Evolutionary conservation across 306 rosid genomes (phyloP).

Genomic region (Cicer arietinum): DNA sequence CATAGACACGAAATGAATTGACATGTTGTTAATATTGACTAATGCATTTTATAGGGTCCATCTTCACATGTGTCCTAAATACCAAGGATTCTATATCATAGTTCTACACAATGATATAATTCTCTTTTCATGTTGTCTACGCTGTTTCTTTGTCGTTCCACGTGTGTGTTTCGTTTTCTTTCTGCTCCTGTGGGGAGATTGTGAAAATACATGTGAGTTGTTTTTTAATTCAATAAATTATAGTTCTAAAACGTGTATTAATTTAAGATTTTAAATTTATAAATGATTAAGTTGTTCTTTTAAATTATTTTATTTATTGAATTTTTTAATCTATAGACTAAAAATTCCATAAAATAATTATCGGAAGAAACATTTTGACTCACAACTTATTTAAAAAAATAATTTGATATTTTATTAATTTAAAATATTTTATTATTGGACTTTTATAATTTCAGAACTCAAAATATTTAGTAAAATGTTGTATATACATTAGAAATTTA

Average conservation of each 20-base stretch:
- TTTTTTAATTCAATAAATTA: not conserved
- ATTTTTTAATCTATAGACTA: no score
- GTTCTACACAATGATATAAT: conserved; percentile 37
- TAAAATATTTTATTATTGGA: no score
- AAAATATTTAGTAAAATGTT: not conserved
- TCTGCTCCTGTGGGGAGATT: conserved; percentile 25
- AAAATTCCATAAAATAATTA: no score
- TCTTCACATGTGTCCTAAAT: conserved; percentile 45
- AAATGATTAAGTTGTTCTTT: no score
- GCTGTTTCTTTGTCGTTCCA: conserved; percentile 31
- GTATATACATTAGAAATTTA: not conserved
- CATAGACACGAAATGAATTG: conserved; percentile 37
- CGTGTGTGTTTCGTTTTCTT: conserved; percentile 26
- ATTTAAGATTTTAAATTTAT: no score
- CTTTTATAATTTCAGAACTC: no score
- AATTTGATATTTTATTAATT: no score
- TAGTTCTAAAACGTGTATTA: no score
- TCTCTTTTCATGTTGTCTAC: conserved; percentile 42
- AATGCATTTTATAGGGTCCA: conserved; percentile 41
- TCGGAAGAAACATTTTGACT: no score
- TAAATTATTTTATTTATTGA: no score
- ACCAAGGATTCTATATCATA: conserved; percentile 29
- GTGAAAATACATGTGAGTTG: not conserved
- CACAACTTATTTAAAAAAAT: no score
- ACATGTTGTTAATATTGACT: conserved; percentile 40